phyloP scores from a whole-genome alignment of 306 rosid genomes.

The Mimosa pudica region DNA sequence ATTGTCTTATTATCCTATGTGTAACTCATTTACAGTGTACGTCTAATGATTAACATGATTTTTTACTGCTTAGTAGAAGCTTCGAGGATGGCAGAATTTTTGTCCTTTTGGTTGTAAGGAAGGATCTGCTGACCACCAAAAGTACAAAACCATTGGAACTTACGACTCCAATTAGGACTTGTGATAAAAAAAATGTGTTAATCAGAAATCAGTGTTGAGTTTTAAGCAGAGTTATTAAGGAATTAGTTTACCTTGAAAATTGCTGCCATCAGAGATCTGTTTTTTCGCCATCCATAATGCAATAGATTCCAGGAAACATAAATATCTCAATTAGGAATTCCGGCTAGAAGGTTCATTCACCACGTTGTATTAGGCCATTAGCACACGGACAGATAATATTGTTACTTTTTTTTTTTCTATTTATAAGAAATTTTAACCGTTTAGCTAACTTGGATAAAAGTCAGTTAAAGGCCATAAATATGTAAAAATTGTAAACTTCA shows the following conservation, averaged over 20 bases:
- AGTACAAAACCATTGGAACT: neutral
- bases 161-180: neutral
- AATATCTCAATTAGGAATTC: no score
- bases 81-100: neutral
- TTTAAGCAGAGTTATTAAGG: neutral
- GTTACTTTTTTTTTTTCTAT: no score
- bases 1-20: no score
- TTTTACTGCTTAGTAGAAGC: neutral
- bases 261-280: neutral
- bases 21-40: neutral
- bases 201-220: neutral
- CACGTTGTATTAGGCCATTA: no score
- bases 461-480: no score
- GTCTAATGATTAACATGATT: neutral
- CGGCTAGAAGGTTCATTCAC: no score
- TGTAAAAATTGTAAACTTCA: no score
- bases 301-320: neutral
- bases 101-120: slow-evolving; percentile 1
- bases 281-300: neutral
- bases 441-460: no score
- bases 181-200: neutral
- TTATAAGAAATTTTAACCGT: no score
- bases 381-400: no score
- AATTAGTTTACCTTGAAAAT: neutral
- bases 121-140: slow-evolving; percentile 5